A percentile compares a stretch with the other conserved stretches of the same genome.
These are phyloP conservation scores for Ophiocordyceps camponoti-leonardi DNA, from an alignment of 2,329 filamentous ascomycete species.

Conservation along the genomic window DNA sequence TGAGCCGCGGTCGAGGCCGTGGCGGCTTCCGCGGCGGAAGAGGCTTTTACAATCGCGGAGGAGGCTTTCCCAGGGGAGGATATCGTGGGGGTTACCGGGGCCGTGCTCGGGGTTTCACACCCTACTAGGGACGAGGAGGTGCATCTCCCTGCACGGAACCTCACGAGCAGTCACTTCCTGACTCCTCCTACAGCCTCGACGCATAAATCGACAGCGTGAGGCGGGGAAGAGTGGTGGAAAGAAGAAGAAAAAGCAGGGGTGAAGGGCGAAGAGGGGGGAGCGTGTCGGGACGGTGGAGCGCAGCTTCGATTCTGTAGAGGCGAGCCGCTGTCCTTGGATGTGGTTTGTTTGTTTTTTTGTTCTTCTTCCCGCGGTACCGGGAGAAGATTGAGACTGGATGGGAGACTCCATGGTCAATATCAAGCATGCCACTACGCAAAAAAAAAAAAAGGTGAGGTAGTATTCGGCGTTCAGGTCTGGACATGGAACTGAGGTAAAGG, in stretches of 20 bases:
- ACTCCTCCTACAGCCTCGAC: background rate
- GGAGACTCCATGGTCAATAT: background rate
- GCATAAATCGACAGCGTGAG: background rate
- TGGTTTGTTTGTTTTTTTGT: background rate
- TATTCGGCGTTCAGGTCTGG: slow-evolving; percentile 2
- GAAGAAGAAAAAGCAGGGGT: background rate
- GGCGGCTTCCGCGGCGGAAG: slow-evolving; percentile 34
- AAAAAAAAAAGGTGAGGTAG: background rate
- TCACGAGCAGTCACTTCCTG: slow-evolving; percentile 4
- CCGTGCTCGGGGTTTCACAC: slow-evolving; percentile 45
- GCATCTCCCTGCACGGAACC: slow-evolving; percentile 3
- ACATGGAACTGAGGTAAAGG: background rate
- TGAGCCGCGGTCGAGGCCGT: slow-evolving; percentile 63
- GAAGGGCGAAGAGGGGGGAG: background rate
- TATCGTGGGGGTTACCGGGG: slow-evolving; percentile 53
- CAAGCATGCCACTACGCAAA: slow-evolving; percentile 1
- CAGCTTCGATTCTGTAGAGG: background rate
- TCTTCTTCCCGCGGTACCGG: background rate
- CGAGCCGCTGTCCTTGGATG: background rate
- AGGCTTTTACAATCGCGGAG: slow-evolving; percentile 33
- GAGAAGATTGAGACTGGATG: background rate
- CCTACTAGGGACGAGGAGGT: slow-evolving; percentile 36
- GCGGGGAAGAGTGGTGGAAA: background rate
- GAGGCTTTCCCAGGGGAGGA: slow-evolving; percentile 28
- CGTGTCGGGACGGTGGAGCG: background rate